phyloP scores from a whole-genome alignment of 2,329 filamentous ascomycete species.

The Talaromyces marneffei region DNA sequence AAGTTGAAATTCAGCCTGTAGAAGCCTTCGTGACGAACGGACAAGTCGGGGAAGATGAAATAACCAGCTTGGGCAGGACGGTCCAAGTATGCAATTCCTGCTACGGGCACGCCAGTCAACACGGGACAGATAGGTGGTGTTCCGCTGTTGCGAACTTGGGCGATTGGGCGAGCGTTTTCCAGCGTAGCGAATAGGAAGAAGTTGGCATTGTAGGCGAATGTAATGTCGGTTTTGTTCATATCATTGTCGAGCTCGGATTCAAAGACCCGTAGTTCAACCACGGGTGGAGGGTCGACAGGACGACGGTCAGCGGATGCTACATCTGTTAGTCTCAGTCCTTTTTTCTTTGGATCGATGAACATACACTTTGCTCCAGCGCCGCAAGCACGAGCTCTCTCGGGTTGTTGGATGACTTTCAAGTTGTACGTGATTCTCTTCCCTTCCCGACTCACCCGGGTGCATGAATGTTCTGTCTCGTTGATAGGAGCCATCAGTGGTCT shows the following conservation, averaged over 20 bases:
- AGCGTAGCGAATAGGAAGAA: constrained; percentile 96
- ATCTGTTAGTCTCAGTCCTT: constrained; percentile 14
- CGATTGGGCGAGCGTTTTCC: constrained; percentile 76
- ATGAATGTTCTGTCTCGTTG: constrained; percentile 52
- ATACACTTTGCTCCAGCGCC: constrained; percentile 92
- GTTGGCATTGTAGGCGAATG: constrained; percentile 89
- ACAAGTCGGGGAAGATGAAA: constrained; percentile 96
- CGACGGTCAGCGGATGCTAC: constrained; percentile 78
- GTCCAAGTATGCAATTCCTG: constrained; percentile 92
- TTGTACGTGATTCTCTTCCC: constrained; percentile 74
- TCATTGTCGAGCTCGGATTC: constrained; percentile 56
- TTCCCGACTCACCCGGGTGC: constrained; percentile 61
- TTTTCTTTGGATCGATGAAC: constrained; percentile 24
- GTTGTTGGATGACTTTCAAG: constrained; percentile 85
- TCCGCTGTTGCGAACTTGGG: constrained; percentile 67
- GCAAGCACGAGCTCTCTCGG: constrained; percentile 87
- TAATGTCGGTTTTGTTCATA: constrained; percentile 62
- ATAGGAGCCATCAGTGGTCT: constrained; percentile 29
- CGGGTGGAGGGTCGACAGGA: constrained; percentile 89
- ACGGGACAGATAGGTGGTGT: constrained; percentile 69
- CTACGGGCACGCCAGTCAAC: constrained; percentile 87
- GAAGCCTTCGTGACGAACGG: constrained; percentile 88
- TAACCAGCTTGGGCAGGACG: constrained; percentile 75
- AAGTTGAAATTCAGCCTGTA: constrained; percentile 89
- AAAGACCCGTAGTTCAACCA: constrained; percentile 82